Conservation (phyloP, 192 early-diverging fungal species). For the Helicostylum pulchrum region DNA sequence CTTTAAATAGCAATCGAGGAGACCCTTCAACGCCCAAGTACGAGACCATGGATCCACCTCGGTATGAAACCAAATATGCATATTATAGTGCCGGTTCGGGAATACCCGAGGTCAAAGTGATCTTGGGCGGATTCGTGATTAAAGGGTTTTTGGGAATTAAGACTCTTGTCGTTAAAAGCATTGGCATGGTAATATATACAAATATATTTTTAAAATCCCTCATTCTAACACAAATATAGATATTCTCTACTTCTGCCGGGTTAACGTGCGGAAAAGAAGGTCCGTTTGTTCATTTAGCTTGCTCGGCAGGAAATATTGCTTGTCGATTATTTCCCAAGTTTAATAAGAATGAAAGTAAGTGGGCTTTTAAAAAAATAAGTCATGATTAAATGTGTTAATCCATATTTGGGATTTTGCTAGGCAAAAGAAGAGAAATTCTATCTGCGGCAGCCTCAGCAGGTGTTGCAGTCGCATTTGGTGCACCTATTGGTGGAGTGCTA, state of each 20-base stretch:
- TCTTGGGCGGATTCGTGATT: constrained; percentile 92
- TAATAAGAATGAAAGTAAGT: constrained; percentile 78
- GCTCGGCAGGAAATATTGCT: constrained; percentile 85
- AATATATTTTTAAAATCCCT: background rate
- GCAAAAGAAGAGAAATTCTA: constrained; percentile 88
- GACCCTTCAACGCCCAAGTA: background rate
- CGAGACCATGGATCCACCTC: background rate
- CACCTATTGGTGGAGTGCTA: constrained; percentile 94
- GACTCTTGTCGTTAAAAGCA: constrained; percentile 86
- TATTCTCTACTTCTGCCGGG: constrained; percentile 79
- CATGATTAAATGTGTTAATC: no score
- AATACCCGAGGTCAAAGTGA: constrained; percentile 93
- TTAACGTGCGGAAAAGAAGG: constrained; percentile 91
- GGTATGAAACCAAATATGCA: constrained; percentile 54
- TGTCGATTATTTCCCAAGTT: constrained; percentile 89
- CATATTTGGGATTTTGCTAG: constrained; percentile 35
- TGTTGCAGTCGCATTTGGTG: constrained; percentile 93
- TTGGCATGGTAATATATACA: constrained; percentile 69
- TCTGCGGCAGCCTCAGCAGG: constrained; percentile 92
- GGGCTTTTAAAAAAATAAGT: no score
- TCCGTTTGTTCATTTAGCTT: constrained; percentile 89
- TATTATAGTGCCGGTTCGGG: constrained; percentile 93
- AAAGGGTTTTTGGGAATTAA: constrained; percentile 86
- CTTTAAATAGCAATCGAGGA: background rate
- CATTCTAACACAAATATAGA: constrained; percentile 30